These are phyloP conservation scores for Cyberlindnera misumaiensis DNA, from an alignment of 805 yeast genomes.

Conservation along the genomic window DNA sequence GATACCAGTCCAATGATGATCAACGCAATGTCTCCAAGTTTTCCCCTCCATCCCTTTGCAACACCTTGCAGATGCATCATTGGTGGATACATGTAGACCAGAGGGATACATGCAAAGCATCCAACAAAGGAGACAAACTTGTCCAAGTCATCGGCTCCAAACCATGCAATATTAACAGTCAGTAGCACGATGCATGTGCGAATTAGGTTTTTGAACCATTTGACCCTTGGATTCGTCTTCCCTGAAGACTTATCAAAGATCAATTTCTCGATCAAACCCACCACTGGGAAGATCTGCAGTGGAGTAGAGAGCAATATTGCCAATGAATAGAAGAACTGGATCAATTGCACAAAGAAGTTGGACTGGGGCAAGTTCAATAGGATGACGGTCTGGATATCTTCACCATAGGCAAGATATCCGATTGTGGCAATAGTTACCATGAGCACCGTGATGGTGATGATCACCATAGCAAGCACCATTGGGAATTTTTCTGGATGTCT, in stretches of 20 bases:
- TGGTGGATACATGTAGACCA: slow-evolving; percentile 83
- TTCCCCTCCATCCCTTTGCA: slow-evolving; percentile 26
- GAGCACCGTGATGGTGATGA: slow-evolving; percentile 52
- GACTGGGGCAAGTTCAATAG: slow-evolving; percentile 66
- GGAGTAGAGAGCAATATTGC: slow-evolving; percentile 78
- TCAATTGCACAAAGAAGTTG: slow-evolving; percentile 51
- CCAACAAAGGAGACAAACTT: slow-evolving; percentile 76
- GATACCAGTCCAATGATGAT: slow-evolving; percentile 52
- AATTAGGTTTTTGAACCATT: slow-evolving; percentile 62
- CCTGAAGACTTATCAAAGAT: slow-evolving; percentile 53
- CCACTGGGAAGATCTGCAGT: slow-evolving; percentile 74
- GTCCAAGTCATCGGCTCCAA: slow-evolving; percentile 66
- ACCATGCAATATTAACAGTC: slow-evolving; percentile 53
- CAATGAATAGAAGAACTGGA: slow-evolving; percentile 65
- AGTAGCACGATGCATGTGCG: slow-evolving; percentile 46
- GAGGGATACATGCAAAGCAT: slow-evolving; percentile 78
- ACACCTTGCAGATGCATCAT: slow-evolving; percentile 49
- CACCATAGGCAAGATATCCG: slow-evolving; percentile 69
- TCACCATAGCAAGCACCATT: slow-evolving; percentile 51
- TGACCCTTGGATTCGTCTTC: slow-evolving; percentile 41
- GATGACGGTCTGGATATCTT: slow-evolving; percentile 57
- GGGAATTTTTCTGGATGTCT: slow-evolving; percentile 69
- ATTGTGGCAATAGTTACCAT: slow-evolving; percentile 59
- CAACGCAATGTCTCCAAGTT: slow-evolving; percentile 40
- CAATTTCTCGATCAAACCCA: slow-evolving; percentile 61